Evolutionary conservation across 805 yeast species (phyloP).

Genomic region (Schwanniomyces vanrijiae): DNA sequence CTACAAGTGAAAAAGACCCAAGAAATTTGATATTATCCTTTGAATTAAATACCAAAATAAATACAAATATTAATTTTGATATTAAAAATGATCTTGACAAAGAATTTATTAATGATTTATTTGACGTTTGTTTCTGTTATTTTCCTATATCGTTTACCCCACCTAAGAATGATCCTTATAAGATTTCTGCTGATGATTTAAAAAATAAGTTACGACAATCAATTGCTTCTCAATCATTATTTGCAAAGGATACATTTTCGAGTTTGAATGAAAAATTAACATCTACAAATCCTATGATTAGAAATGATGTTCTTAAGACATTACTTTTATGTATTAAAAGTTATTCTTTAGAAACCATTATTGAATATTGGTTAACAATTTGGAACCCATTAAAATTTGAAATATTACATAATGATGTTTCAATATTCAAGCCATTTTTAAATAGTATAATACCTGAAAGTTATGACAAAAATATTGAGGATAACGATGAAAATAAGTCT

Average conservation of each 20-base stretch:
- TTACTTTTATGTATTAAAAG: conserved; percentile 53
- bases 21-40: conserved; percentile 76
- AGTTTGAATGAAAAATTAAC: conserved; percentile 77
- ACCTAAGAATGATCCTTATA: conserved; percentile 85
- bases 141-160: conserved; percentile 96
- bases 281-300: conserved; percentile 70
- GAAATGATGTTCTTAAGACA: conserved; percentile 71
- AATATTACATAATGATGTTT: conserved; percentile 68
- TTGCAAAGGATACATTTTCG: conserved; percentile 73
- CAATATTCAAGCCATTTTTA: conserved; percentile 24
- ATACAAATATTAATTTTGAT: conserved; percentile 34
- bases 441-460: conserved; percentile 25
- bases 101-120: conserved; percentile 61
- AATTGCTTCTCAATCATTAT: conserved; percentile 57
- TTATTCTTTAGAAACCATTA: conserved; percentile 50
- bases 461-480: conserved; percentile 23
- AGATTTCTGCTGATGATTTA: conserved; percentile 72
- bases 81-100: conserved; percentile 30
- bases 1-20: conserved; percentile 94
- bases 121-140: conserved; percentile 89
- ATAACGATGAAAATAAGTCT: conserved; percentile 35
- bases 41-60: conserved; percentile 49
- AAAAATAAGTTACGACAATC: conserved; percentile 61
- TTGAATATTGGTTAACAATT: conserved; percentile 64
- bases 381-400: conserved; percentile 92